Evolutionary conservation across 2,329 filamentous ascomycete species (phyloP).

Genomic region (Orbilia javanica): DNA sequence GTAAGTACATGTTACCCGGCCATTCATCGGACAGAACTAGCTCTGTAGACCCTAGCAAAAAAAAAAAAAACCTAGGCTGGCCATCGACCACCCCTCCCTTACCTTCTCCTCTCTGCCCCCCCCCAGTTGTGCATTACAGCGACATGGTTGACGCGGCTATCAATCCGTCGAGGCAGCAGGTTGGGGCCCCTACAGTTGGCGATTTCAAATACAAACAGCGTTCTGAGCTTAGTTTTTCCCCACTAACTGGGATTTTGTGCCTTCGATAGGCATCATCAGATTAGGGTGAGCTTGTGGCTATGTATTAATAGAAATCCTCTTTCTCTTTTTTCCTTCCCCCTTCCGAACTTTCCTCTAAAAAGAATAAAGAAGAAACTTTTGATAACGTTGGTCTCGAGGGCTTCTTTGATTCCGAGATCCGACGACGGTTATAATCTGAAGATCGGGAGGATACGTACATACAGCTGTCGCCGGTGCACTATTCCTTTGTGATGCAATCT

Average conservation of each 20-base stretch:
- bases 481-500: neutral
- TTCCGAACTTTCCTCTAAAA: neutral
- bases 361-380: conserved; percentile 26
- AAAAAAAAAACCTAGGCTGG: conserved; percentile 18
- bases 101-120: too few relatives aligned
- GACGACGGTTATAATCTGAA: neutral
- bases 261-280: conserved; percentile 35
- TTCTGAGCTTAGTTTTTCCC: conserved; percentile 29
- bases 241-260: neutral
- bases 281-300: conserved; percentile 23
- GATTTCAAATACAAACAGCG: conserved; percentile 49
- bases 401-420: neutral
- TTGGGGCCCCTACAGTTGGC: neutral
- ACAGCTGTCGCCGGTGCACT: neutral
- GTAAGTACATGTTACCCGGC: too few relatives aligned
- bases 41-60: conserved; percentile 25
- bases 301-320: conserved; percentile 40
- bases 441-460: neutral
- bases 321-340: neutral
- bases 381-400: too few relatives aligned
- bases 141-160: conserved; percentile 44
- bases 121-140: conserved; percentile 29
- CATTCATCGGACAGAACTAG: too few relatives aligned
- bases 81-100: conserved; percentile 21
- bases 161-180: conserved; percentile 21